Evolutionary conservation across 805 yeast species (phyloP).

Genomic region (Candida yuanshanica): DNA sequence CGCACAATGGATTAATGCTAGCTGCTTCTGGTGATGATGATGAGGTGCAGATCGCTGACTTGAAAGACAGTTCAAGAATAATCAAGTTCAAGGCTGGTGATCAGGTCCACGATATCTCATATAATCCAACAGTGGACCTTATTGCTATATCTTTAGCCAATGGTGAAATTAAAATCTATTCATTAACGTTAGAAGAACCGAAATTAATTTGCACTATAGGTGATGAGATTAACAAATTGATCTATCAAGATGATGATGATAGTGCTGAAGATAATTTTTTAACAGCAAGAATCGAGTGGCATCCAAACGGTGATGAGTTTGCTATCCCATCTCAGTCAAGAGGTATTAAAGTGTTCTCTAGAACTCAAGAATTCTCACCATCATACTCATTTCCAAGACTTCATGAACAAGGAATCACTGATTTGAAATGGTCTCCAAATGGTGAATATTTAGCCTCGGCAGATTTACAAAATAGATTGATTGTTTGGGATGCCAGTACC

Average conservation of each 20-base stretch:
- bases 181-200: conserved; percentile 48
- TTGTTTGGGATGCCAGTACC: conserved; percentile 49
- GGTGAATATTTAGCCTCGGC: conserved; percentile 57
- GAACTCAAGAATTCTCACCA: conserved; percentile 10
- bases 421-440: conserved; percentile 53
- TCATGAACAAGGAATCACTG: conserved; percentile 22
- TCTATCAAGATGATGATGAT: conserved; percentile 35
- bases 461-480: conserved; percentile 43
- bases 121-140: conserved; percentile 50
- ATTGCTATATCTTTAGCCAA: conserved; percentile 52
- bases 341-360: conserved; percentile 38
- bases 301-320: conserved; percentile 59
- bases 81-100: conserved; percentile 39
- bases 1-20: conserved; percentile 55
- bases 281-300: conserved; percentile 62
- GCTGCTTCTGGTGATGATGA: conserved; percentile 66
- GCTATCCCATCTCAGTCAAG: conserved; percentile 57
- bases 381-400: conserved; percentile 21
- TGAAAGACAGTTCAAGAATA: conserved; percentile 23
- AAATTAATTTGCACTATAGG: conserved; percentile 40
- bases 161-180: conserved; percentile 52
- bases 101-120: conserved; percentile 51
- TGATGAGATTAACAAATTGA: conserved; percentile 33
- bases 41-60: conserved; percentile 44
- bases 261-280: conserved; percentile 34